Evolutionary conservation across 73 alveolate species (phyloP), one percentile per base, ranked within the genome.

Genomic region (Stentor roeselii): DNA sequence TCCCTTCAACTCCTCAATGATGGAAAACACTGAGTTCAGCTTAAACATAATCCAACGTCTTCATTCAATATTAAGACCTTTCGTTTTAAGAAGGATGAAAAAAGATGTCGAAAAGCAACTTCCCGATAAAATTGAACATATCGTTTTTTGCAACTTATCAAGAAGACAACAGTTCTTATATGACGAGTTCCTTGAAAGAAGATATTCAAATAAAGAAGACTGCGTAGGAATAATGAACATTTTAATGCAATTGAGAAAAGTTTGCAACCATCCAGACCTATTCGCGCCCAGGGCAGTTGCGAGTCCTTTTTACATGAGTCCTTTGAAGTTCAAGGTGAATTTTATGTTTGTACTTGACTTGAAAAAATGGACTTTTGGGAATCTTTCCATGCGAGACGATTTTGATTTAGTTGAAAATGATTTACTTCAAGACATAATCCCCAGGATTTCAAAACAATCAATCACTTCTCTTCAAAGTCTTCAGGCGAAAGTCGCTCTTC

Each of bases 241-340:
- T 27, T 90, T 97, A n/a, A 96, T 96, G 98, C 97, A 97, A 87
- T 86, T 92, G 89, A 93, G 99, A 67, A 98, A 98, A 87, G 99
- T 98, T 11, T 98, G 99, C 88, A 98, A 98, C 86, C 99, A 98
- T 85, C 99, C 99, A 35, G 99, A 97, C 82, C 90, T 98, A 59
- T 95, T 98, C 78, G 99, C 97, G 76, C 95, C 99, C 15, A 90
- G 99, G 42, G 93, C 95, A 59, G 96, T 97, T 60, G 99, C 91
- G 61, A 86, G 98, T 42, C 95, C 99, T 37, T 89, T 93, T 92
- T 41, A 84, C 1, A 34, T 30, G 30, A 27, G 41, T 35, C 59
- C 86, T 30, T 60, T 86, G 4, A 75, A 61, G 31, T 59, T 40
- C 39, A 41, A 35, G 38, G 75, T 77, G 59, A 3, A 32, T 36